Conservation (phyloP, 106 monocot species). For the Chionographis japonica region DNA sequence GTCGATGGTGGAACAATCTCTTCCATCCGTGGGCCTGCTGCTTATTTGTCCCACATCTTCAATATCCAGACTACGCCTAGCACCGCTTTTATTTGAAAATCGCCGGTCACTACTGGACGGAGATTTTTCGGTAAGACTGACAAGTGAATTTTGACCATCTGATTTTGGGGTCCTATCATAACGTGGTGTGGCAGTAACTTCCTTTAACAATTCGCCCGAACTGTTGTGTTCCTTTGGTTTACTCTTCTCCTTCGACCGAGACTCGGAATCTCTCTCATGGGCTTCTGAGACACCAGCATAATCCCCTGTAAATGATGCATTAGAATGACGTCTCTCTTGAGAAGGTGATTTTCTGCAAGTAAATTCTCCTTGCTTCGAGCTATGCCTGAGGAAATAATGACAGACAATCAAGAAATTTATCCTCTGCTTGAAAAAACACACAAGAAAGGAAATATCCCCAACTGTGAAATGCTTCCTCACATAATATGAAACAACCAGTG, state of each 20-base stretch:
- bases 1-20: slow-evolving; percentile 14
- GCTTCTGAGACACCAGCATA: slow-evolving; percentile 24
- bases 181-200: slow-evolving; percentile 17
- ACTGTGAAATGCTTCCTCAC: too few relatives aligned
- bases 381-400: slow-evolving; percentile 26
- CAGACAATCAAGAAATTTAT: too few relatives aligned
- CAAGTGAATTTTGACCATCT: slow-evolving; percentile 25
- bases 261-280: slow-evolving; percentile 28
- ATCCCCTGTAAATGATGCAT: slow-evolving; percentile 26
- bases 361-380: slow-evolving; percentile 41
- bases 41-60: slow-evolving; percentile 25
- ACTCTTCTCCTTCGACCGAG: slow-evolving; percentile 24
- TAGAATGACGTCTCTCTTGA: slow-evolving; percentile 30
- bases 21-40: slow-evolving; percentile 25
- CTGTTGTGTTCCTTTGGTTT: slow-evolving; percentile 24
- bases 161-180: slow-evolving; percentile 28
- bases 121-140: slow-evolving; percentile 20
- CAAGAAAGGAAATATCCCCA: too few relatives aligned
- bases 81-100: slow-evolving; percentile 20
- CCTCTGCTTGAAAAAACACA: too few relatives aligned
- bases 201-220: slow-evolving; percentile 24
- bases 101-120: slow-evolving; percentile 25
- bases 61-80: slow-evolving; percentile 18
- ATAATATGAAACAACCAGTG: too few relatives aligned
- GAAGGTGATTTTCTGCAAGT: slow-evolving; percentile 21